These are phyloP conservation scores for Paxillus rubicundulus DNA, from an alignment of 768 basidiomycete species.

Conservation along the genomic window DNA sequence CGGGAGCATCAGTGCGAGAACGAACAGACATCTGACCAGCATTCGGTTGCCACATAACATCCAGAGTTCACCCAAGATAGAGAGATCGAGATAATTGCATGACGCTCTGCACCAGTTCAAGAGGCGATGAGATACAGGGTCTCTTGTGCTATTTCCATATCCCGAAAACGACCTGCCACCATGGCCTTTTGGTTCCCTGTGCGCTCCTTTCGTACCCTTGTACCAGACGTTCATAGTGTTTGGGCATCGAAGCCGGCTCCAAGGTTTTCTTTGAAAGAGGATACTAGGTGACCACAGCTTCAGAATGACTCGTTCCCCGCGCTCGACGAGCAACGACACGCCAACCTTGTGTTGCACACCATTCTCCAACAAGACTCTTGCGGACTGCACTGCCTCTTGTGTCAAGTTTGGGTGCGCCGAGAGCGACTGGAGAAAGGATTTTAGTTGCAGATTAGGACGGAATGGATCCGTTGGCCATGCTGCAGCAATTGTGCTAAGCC, in stretches of 20 bases:
- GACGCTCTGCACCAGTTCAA: background rate
- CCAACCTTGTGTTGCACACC: slow-evolving; percentile 57
- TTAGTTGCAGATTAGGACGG: slow-evolving; percentile 73
- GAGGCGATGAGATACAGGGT: background rate
- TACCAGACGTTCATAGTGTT: slow-evolving; percentile 68
- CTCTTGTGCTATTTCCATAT: slow-evolving; percentile 46
- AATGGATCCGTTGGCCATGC: slow-evolving; percentile 73
- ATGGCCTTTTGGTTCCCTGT: slow-evolving; percentile 71
- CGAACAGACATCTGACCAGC: background rate
- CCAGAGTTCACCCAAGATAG: background rate
- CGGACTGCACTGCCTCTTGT: slow-evolving; percentile 55
- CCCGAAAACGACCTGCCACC: slow-evolving; percentile 83
- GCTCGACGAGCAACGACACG: background rate
- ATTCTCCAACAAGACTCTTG: slow-evolving; percentile 53
- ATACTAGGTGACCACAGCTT: slow-evolving; percentile 46
- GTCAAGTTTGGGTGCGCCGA: slow-evolving; percentile 69
- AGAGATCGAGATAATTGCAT: background rate
- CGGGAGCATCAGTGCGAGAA: background rate
- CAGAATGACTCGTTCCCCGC: slow-evolving; percentile 7
- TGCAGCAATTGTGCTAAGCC: slow-evolving; percentile 54
- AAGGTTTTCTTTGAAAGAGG: slow-evolving; percentile 61
- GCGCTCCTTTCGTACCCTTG: slow-evolving; percentile 76
- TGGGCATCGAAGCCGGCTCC: slow-evolving; percentile 67
- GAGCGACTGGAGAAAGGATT: slow-evolving; percentile 60
- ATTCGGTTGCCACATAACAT: background rate